Evolutionary conservation across 352 stramenopile genomes (phyloP), one percentile per base, ranked within the genome.

Genomic region (Pythium brassicae): DNA sequence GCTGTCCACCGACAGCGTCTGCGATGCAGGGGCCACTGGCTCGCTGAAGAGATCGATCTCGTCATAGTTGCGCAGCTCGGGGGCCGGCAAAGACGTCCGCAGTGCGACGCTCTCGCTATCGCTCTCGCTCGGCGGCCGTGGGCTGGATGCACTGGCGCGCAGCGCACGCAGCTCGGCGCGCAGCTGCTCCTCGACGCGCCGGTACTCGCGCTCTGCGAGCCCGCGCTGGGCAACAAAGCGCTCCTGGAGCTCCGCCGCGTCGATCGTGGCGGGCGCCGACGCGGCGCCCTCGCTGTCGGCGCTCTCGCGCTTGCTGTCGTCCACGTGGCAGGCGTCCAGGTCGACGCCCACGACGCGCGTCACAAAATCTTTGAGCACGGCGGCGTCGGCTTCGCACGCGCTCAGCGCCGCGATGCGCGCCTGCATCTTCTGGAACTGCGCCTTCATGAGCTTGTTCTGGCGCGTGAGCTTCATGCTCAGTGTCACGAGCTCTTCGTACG

Each of bases 401-500:
- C 62, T 63, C 1, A 78, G 64, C 54, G 71, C 60, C 14, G 53
- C 50, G 39, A 88, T 67, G 3, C 78, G 72, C 46, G 50, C 65
- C 61, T 91, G 76, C 59, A 76, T 84, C 63, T 89, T 89, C 61
- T 91, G 83, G 55, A 91, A 87, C 65, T 93, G 83, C 6, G 61
- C 63, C 61, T 90, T 91, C 82, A 92, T 89, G 42, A 92, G 65
- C 59, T 92, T 92, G 69, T 95, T 95, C 65, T 95, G 85, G 19
- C 84, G 71, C 57, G 83, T 95, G 52, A 93, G 76, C 67, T 95
- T 95, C 83, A 93, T 90, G 53, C 81, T 95, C 32, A 95, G 72
- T 46, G 76, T 65, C 34, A 95, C 66, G 4, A 95, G 61, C 59
- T 95, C 81, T 26, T 95, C 85, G 56, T 95, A 95, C 49, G 77